Evolutionary conservation across 345 rosid species (phyloP).

Genomic region (Turritis glabra): DNA sequence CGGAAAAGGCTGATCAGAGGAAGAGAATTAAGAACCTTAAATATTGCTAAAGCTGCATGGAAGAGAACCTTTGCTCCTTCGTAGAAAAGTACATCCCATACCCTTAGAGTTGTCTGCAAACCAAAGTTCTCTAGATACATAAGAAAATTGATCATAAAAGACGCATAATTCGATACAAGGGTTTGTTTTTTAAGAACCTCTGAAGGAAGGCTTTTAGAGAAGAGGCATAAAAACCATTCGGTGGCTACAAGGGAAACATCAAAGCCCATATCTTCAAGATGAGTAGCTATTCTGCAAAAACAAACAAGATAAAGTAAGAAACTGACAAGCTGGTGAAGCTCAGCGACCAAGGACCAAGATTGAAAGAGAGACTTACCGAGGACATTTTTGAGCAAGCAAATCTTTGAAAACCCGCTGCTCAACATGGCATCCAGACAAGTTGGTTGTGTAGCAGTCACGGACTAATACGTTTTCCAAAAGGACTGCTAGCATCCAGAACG

Average conservation of each 20-base stretch:
- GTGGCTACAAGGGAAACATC: slow-evolving; percentile 99
- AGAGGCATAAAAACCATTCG: slow-evolving; percentile 99
- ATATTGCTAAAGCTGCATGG: slow-evolving; percentile 95
- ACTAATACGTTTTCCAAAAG: slow-evolving; percentile 94
- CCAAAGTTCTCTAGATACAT: neutral
- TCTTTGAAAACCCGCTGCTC: slow-evolving; percentile 98
- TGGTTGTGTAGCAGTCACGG: slow-evolving; percentile 90
- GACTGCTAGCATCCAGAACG: slow-evolving; percentile 99
- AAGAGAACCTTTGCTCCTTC: slow-evolving; percentile 98
- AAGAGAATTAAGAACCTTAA: slow-evolving; percentile 62
- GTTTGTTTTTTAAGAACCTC: slow-evolving; percentile 55
- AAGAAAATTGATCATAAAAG: slow-evolving; percentile 1
- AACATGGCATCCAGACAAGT: slow-evolving; percentile 96
- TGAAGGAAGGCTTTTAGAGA: slow-evolving; percentile 98
- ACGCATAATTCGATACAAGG: neutral
- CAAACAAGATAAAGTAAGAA: neutral
- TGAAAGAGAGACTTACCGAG: slow-evolving; percentile 51
- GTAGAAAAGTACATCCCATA: slow-evolving; percentile 97
- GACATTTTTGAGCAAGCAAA: slow-evolving; percentile 80
- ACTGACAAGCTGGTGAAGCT: neutral
- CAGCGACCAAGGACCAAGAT: neutral
- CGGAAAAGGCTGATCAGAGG: neutral
- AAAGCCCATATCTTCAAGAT: slow-evolving; percentile 87
- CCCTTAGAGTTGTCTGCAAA: slow-evolving; percentile 87
- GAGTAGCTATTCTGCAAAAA: slow-evolving; percentile 74